These are phyloP conservation scores for Xylaria cubensis DNA, from an alignment of 495 filamentous ascomycete genomes.

Conservation along the genomic window DNA sequence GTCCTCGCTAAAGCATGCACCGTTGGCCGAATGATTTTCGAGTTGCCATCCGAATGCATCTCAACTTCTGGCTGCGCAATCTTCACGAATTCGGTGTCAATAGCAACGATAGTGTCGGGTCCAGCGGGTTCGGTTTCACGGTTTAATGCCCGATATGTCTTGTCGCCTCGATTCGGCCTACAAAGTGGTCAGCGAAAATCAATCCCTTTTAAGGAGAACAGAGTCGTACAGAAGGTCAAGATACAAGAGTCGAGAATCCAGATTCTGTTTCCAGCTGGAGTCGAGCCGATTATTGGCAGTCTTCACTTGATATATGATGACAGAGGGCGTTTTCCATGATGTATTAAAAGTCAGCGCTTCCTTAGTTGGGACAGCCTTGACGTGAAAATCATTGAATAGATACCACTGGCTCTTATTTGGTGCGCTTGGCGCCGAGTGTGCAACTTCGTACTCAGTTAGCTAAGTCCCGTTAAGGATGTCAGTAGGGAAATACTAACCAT, in stretches of 20 bases:
- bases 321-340: slow-evolving; percentile 87
- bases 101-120: slow-evolving; percentile 76
- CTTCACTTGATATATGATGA: slow-evolving; percentile 84
- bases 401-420: slow-evolving; percentile 77
- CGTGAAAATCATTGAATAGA: slow-evolving; percentile 96
- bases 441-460: slow-evolving; percentile 55
- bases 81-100: slow-evolving; percentile 95
- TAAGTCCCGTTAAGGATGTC: background rate
- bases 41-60: slow-evolving; percentile 87
- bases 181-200: slow-evolving; percentile 26
- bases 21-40: slow-evolving; percentile 83
- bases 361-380: slow-evolving; percentile 74
- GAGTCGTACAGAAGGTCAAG: slow-evolving; percentile 68
- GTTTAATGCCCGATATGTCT: slow-evolving; percentile 65
- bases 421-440: slow-evolving; percentile 65
- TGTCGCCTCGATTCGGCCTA: slow-evolving; percentile 47
- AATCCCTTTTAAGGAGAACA: background rate
- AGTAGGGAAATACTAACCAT: slow-evolving; percentile 58
- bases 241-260: slow-evolving; percentile 86
- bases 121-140: slow-evolving; percentile 68
- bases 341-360: slow-evolving; percentile 89
- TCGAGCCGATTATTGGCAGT: slow-evolving; percentile 75
- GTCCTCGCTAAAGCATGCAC: slow-evolving; percentile 86
- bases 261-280: slow-evolving; percentile 79
- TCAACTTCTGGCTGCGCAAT: slow-evolving; percentile 90